Conservation (phyloP, 768 basidiomycete genomes). For the Symmetrospora coprosmae region DNA sequence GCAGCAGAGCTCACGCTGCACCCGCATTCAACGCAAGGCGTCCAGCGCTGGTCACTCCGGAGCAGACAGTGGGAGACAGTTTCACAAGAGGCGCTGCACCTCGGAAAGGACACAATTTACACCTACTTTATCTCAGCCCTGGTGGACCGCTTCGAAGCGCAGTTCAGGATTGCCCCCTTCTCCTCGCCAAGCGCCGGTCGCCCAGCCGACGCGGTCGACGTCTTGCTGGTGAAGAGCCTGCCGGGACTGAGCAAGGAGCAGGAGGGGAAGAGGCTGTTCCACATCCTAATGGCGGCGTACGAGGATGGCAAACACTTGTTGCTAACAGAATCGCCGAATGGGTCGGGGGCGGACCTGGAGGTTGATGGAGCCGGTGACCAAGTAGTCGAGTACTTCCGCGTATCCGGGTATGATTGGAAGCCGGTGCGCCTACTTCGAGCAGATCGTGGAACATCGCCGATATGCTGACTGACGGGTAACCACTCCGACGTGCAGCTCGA, state of each 20-base stretch:
- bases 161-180: slow-evolving; percentile 62
- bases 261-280: slow-evolving; percentile 15
- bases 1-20: slow-evolving; percentile 48
- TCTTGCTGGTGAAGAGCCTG: slow-evolving; percentile 5
- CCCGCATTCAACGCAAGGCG: slow-evolving; percentile 40
- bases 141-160: slow-evolving; percentile 70
- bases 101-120: slow-evolving; percentile 52
- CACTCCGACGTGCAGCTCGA: not conserved
- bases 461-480: not conserved
- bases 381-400: slow-evolving; percentile 20
- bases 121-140: slow-evolving; percentile 73
- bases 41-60: slow-evolving; percentile 52
- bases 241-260: not conserved
- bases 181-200: slow-evolving; percentile 8
- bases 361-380: not conserved
- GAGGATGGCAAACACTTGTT: slow-evolving; percentile 20
- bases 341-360: not conserved
- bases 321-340: not conserved
- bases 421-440: too few species aligned
- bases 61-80: slow-evolving; percentile 43
- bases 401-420: slow-evolving; percentile 4
- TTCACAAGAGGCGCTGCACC: slow-evolving; percentile 36
- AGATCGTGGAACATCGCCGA: not conserved
- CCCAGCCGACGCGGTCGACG: slow-evolving; percentile 15
- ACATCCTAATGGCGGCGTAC: slow-evolving; percentile 14